A percentile compares a stretch with the other conserved stretches of the same genome.
These are phyloP conservation scores for Trypanosomatidae sp. DNA, from an alignment of 208 protist genomes.

Conservation along the genomic window DNA sequence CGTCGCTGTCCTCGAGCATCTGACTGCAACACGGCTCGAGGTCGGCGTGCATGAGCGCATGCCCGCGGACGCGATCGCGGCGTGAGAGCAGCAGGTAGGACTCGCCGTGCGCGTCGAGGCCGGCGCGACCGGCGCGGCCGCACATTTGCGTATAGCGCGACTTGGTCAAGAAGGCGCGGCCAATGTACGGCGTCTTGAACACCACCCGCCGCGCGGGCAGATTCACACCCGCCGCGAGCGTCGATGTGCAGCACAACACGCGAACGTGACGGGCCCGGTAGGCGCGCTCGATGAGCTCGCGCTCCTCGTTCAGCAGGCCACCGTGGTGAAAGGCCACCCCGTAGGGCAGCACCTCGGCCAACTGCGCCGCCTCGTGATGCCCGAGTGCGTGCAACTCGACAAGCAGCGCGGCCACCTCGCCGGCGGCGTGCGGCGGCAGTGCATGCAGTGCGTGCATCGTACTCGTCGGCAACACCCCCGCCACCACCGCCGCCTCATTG, in stretches of 20 bases:
- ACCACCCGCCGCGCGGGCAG: constrained; percentile 84
- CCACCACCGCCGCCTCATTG: neutral
- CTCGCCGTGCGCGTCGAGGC: constrained; percentile 68
- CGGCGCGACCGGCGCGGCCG: constrained; percentile 71
- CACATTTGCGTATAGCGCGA: constrained; percentile 74
- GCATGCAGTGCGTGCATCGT: neutral
- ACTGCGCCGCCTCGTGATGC: constrained; percentile 16
- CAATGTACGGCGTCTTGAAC: constrained; percentile 69
- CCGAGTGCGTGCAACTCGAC: constrained; percentile 22
- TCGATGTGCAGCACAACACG: constrained; percentile 88
- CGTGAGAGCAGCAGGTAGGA: constrained; percentile 56
- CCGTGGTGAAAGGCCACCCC: constrained; percentile 88
- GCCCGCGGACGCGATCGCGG: constrained; percentile 23
- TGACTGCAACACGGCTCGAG: constrained; percentile 40
- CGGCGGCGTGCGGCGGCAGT: constrained; percentile 8
- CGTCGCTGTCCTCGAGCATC: constrained; percentile 19
- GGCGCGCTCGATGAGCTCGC: constrained; percentile 63
- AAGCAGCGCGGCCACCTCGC: constrained; percentile 13
- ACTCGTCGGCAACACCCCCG: constrained; percentile 3
- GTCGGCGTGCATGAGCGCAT: constrained; percentile 21
- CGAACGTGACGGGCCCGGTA: constrained; percentile 53
- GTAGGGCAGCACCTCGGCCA: constrained; percentile 35
- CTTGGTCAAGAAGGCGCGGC: constrained; percentile 46
- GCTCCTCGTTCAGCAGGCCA: constrained; percentile 71
- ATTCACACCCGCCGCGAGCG: constrained; percentile 89